phyloP scores from a whole-genome alignment of 2,329 filamentous ascomycete genomes.

The Talaromyces sp. region DNA sequence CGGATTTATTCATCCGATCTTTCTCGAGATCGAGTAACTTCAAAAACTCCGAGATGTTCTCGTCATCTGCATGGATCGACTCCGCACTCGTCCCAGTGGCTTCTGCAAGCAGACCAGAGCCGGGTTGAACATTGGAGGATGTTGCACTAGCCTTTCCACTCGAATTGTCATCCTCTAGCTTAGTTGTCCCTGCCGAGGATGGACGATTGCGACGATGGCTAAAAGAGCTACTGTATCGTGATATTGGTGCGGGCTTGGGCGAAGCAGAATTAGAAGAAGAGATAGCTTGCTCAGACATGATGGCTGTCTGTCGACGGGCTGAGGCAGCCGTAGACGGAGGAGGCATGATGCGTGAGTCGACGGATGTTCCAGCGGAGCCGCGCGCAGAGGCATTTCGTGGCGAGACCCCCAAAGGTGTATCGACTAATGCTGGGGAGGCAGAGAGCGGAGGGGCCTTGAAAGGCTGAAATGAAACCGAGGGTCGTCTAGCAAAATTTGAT shows the following conservation, averaged over 20 bases:
- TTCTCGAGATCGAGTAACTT: conserved; percentile 86
- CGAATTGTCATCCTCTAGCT: conserved; percentile 54
- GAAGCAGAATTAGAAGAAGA: conserved; percentile 72
- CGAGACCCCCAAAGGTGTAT: conserved; percentile 54
- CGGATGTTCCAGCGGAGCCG: conserved; percentile 39
- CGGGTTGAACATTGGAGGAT: conserved; percentile 63
- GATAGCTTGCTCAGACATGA: conserved; percentile 62
- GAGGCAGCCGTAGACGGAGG: conserved; percentile 42
- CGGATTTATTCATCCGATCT: conserved; percentile 70
- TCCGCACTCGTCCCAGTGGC: conserved; percentile 65
- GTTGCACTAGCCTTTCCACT: conserved; percentile 61
- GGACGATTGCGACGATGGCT: conserved; percentile 77
- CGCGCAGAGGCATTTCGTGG: conserved; percentile 54
- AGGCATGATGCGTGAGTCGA: conserved; percentile 44
- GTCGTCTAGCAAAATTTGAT: conserved; percentile 63
- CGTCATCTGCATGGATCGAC: conserved; percentile 77
- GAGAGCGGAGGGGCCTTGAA: conserved; percentile 97
- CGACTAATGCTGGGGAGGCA: conserved; percentile 70
- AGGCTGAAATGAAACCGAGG: conserved; percentile 87
- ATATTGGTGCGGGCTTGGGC: conserved; percentile 75
- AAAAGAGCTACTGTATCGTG: conserved; percentile 92
- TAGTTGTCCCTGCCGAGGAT: conserved; percentile 72
- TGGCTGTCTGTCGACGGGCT: conserved; percentile 50
- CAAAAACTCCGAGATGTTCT: conserved; percentile 91
- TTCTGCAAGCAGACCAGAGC: conserved; percentile 76